Evolutionary conservation across 306 rosid species (phyloP).

Genomic region (Amphicarpaea edgeworthii): DNA sequence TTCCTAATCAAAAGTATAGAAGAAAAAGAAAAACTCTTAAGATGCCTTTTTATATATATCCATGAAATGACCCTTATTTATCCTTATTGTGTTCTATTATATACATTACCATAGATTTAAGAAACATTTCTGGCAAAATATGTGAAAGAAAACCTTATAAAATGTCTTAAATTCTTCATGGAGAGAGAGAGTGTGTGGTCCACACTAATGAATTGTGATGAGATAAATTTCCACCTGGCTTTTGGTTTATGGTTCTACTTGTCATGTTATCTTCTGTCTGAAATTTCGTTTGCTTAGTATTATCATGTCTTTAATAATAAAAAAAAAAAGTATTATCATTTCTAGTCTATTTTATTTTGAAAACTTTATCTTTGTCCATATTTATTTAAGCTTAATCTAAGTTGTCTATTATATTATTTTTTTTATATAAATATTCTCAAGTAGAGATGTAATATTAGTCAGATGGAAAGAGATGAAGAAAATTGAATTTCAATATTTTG

Average conservation of each 20-base stretch:
- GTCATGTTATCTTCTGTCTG: neutral
- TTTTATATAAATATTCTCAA: neutral
- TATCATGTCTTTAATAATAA: no score
- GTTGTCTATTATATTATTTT: neutral
- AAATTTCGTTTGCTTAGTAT: neutral
- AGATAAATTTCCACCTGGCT: constrained; percentile 26
- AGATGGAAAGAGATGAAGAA: neutral
- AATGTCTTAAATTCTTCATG: neutral
- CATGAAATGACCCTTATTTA: neutral
- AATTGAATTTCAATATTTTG: neutral
- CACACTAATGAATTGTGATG: constrained; percentile 37
- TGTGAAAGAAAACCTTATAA: neutral
- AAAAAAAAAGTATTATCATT: no score
- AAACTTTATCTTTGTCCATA: no score
- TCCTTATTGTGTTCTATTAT: no score
- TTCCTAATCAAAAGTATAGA: neutral
- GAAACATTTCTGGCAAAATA: neutral
- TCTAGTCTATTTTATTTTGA: no score
- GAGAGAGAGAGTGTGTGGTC: neutral
- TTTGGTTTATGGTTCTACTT: constrained; percentile 32
- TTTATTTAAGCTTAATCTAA: no score
- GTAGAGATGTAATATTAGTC: neutral
- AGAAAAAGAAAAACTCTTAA: neutral
- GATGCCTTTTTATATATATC: neutral
- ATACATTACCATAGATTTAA: neutral